Conservation (phyloP, 257 asterid species). For the Sherardia arvensis region DNA sequence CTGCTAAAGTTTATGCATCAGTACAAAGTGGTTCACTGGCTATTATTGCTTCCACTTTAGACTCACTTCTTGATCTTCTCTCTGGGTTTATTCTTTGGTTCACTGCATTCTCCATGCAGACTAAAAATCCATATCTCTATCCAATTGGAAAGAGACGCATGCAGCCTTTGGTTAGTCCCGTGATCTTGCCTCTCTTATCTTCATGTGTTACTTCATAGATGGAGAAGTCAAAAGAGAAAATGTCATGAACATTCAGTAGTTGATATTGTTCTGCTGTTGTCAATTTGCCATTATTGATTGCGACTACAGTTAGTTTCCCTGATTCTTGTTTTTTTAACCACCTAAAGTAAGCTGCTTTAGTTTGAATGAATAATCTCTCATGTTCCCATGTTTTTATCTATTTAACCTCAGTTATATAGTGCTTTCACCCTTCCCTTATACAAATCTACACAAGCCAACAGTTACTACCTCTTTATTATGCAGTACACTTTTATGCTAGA, state of each 20-base stretch:
- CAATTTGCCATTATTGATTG: no score
- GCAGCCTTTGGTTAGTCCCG: conserved; percentile 51
- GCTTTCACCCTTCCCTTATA: neutral
- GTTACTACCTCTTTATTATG: neutral
- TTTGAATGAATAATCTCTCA: neutral
- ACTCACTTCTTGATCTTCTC: conserved; percentile 46
- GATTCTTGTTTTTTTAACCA: neutral
- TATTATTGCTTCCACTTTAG: conserved; percentile 46
- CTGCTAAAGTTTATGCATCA: conserved; percentile 48
- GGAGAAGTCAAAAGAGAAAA: neutral
- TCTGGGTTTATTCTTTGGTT: conserved; percentile 53
- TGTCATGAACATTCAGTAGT: no score
- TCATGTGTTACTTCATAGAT: neutral
- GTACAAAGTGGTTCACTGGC: conserved; percentile 43
- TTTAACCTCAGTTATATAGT: neutral
- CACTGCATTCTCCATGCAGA: conserved; percentile 48
- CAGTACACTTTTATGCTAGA: neutral
- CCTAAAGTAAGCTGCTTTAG: neutral
- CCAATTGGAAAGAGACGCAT: conserved; percentile 53
- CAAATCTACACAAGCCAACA: neutral
- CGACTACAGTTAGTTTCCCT: neutral
- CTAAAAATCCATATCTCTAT: conserved; percentile 39
- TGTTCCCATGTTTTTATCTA: neutral
- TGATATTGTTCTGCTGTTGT: no score
- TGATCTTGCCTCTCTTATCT: neutral